These are phyloP conservation scores for Cercospora citrullina DNA, from an alignment of 2,329 filamentous ascomycete genomes.

Conservation along the genomic window DNA sequence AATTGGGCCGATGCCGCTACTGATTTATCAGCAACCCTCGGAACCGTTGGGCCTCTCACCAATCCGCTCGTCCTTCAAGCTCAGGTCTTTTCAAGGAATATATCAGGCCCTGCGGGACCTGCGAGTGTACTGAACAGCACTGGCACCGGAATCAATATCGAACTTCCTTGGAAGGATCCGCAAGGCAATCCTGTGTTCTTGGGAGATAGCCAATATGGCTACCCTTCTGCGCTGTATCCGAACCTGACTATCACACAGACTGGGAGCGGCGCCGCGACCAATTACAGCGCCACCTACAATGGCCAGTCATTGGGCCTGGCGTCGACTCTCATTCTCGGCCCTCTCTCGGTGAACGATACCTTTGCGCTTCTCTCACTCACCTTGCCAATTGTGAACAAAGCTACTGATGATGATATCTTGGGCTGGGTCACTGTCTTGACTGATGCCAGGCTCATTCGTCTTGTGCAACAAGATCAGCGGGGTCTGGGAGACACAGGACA, in stretches of 20 bases:
- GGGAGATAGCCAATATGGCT: conserved; percentile 62
- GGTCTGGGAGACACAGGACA: conserved; percentile 71
- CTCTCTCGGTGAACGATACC: conserved; percentile 68
- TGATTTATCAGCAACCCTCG: conserved; percentile 73
- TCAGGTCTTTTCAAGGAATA: conserved; percentile 68
- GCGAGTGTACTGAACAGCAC: conserved; percentile 67
- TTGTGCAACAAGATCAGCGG: conserved; percentile 63
- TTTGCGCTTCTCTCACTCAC: conserved; percentile 80
- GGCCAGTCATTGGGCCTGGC: conserved; percentile 46
- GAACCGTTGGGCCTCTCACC: conserved; percentile 48
- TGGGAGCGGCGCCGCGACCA: conserved; percentile 37
- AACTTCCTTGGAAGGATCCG: conserved; percentile 61
- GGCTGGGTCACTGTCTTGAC: conserved; percentile 81
- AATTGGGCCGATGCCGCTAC: conserved; percentile 62
- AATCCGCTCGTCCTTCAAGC: conserved; percentile 65
- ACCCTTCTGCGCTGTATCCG: conserved; percentile 71
- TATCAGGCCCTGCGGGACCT: conserved; percentile 53
- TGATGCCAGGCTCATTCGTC: conserved; percentile 63
- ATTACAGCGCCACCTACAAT: conserved; percentile 44
- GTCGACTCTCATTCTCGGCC: conserved; percentile 71
- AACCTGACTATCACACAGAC: conserved; percentile 61
- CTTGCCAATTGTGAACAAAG: conserved; percentile 71
- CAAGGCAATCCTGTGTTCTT: conserved; percentile 63
- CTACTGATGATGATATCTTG: conserved; percentile 62
- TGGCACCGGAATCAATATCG: conserved; percentile 51